Base-by-base conservation (phyloP, 768 basidiomycete genomes). In the Lactarius sanguifluus region DNA sequence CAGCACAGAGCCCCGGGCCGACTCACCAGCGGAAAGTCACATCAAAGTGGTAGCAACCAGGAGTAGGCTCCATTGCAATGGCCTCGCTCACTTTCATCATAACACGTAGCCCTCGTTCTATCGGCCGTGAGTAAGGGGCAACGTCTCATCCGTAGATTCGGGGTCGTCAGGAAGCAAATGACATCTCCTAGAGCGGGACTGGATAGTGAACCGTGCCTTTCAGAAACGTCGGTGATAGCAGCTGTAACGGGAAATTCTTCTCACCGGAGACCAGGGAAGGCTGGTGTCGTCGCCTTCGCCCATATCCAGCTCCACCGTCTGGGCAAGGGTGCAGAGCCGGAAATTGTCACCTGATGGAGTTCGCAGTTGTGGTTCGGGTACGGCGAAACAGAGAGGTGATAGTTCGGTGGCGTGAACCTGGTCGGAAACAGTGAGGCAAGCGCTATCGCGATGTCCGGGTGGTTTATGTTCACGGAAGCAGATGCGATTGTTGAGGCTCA, bases 401-500 rank as follows among this genome's bases (percentile, higher is more conserved):
- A 50, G 1, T 13, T 23, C 47, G 5, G 23, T 23, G 1, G 23
- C 1, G 47, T 12, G n/a, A 23, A 50, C 12, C 47, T 5, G 12
- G 2, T 25, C 23, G 23, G 47, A 50, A 12, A 50, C 47, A 10
- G 47, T 6, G 47, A 25, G n/a, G n/a, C 1, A 23, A 47, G n/a
- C n/a, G n/a, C 45, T n/a, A n/a, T 47, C n/a, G n/a, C 45, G 10
- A 23, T 47, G 20, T 47, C 9, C 45, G 16, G 45, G 45, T 47
- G n/a, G 45, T 23, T 47, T 8, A 4, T 23, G 45, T 23, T 47
- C 45, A 47, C 45, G 45, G 20, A 47, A 47, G 45, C 23, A 47
- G n/a, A 47, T 47, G n/a, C 45, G 45, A 23, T 47, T 47, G n/a
- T 47, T 47, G 45, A 47, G n/a, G 45, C 45, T 47, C 45, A 23